A percentile compares a stretch with the other conserved stretches of the same genome.
Evolutionary conservation across 768 basidiomycete genomes (phyloP).

Genomic region (Glaciozyma antarctica): DNA sequence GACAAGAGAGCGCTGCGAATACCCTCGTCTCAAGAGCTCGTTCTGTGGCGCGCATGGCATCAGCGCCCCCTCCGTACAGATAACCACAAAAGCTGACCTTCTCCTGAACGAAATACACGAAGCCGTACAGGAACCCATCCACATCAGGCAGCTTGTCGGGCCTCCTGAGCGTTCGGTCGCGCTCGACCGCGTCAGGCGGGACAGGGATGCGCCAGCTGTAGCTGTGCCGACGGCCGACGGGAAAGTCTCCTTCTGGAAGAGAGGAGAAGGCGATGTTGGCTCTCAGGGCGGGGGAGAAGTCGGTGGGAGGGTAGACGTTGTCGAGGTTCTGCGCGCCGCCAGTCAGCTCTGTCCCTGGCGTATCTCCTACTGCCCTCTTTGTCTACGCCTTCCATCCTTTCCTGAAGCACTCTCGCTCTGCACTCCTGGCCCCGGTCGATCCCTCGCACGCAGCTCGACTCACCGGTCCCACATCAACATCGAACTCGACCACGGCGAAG

Average conservation of each 20-base stretch:
- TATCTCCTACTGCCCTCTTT: no score
- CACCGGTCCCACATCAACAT: slow-evolving; percentile 31
- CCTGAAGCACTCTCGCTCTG: no score
- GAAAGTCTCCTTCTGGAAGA: slow-evolving; percentile 24
- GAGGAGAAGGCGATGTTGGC: slow-evolving; percentile 26
- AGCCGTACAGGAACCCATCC: slow-evolving; percentile 5
- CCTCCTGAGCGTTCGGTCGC: background rate
- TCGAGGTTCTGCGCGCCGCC: slow-evolving; percentile 10
- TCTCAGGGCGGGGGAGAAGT: background rate
- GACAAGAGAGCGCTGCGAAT: slow-evolving; percentile 65
- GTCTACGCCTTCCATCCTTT: no score
- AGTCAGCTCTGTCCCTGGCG: background rate
- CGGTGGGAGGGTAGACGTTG: slow-evolving; percentile 16
- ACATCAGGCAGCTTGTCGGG: background rate
- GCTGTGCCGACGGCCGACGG: slow-evolving; percentile 4
- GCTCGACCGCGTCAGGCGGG: background rate
- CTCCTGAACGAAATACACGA: slow-evolving; percentile 25
- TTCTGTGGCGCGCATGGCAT: slow-evolving; percentile 61
- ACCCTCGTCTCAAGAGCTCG: slow-evolving; percentile 60
- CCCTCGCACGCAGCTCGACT: background rate
- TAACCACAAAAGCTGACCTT: background rate
- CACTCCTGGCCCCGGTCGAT: no score
- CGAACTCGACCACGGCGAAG: slow-evolving; percentile 33
- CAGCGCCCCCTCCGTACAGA: background rate
- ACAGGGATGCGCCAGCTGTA: slow-evolving; percentile 27